A percentile compares a stretch with the other conserved stretches of the same genome.
Evolutionary conservation across 2,329 filamentous ascomycete species (phyloP).

Genomic region (Basipetospora chlamydospora): DNA sequence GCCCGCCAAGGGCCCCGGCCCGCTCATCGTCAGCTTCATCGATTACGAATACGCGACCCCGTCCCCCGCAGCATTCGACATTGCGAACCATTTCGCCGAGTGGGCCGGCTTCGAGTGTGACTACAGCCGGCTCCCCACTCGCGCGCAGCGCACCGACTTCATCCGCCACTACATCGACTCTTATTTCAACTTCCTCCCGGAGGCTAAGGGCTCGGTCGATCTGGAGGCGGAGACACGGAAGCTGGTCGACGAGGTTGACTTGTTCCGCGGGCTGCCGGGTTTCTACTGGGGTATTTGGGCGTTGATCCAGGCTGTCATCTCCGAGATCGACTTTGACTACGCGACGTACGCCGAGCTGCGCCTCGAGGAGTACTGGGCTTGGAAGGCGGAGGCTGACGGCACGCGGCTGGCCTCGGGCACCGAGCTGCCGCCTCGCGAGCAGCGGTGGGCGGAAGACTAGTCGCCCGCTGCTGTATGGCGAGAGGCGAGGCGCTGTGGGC

Average conservation of each 20-base stretch:
- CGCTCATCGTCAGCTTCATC: constrained; percentile 60
- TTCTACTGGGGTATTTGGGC: constrained; percentile 93
- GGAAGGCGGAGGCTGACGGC: constrained; percentile 62
- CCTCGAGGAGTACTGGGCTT: constrained; percentile 84
- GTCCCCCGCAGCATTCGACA: constrained; percentile 86
- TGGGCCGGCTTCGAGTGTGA: constrained; percentile 98
- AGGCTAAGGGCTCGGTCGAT: constrained; percentile 18
- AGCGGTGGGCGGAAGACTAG: constrained; percentile 63
- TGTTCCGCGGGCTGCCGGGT: constrained; percentile 77
- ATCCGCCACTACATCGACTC: constrained; percentile 67
- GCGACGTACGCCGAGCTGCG: constrained; percentile 76
- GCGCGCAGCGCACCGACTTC: constrained; percentile 63
- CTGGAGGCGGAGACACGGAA: constrained; percentile 49
- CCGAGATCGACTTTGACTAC: constrained; percentile 94
- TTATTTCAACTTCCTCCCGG: constrained; percentile 42
- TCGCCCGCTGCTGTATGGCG: not conserved
- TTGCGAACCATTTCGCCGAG: constrained; percentile 96
- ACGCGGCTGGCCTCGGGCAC: constrained; percentile 35
- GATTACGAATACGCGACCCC: constrained; percentile 98
- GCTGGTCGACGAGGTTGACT: constrained; percentile 69
- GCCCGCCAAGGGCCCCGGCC: constrained; percentile 13
- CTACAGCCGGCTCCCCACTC: constrained; percentile 67
- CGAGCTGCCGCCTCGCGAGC: constrained; percentile 60
- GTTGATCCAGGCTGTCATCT: constrained; percentile 85
- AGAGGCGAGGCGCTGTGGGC: not conserved